phyloP scores from a whole-genome alignment of 768 basidiomycete species.

The Agrocybe chaxingu region DNA sequence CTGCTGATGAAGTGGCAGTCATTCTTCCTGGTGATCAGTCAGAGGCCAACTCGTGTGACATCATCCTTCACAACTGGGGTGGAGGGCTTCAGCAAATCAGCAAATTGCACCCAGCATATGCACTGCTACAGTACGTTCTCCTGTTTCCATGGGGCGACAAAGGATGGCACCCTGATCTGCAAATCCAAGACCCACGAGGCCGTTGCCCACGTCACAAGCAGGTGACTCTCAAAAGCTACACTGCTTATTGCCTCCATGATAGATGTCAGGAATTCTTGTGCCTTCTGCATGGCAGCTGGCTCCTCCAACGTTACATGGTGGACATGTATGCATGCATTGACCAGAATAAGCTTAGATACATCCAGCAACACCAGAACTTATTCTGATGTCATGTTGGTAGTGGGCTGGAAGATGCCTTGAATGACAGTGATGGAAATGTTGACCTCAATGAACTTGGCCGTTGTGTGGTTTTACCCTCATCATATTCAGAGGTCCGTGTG shows the following conservation, averaged over 20 bases:
- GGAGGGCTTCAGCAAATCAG: conserved; percentile 16
- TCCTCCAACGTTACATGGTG: conserved; percentile 37
- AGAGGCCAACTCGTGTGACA: conserved; percentile 1
- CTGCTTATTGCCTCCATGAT: conserved; percentile 2
- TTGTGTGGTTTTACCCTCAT: conserved; percentile 29
- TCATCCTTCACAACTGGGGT: too few species aligned
- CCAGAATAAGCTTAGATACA: conserved; percentile 29
- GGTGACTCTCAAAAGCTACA: conserved; percentile 1
- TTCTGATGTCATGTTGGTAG: conserved; percentile 28
- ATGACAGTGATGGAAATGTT: conserved; percentile 15
- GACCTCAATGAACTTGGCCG: conserved; percentile 26
- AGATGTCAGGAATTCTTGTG: conserved; percentile 1
- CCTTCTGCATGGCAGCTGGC: conserved; percentile 7
- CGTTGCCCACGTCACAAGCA: background rate
- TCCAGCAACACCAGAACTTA: conserved; percentile 28
- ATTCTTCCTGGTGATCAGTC: background rate
- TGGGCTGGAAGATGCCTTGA: conserved; percentile 23
- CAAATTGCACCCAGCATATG: conserved; percentile 14
- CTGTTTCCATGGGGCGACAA: conserved; percentile 13
- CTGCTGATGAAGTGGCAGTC: conserved; percentile 13
- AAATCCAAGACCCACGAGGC: too few species aligned
- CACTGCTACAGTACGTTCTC: conserved; percentile 14
- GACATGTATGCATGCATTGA: conserved; percentile 38
- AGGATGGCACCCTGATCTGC: conserved; percentile 17
- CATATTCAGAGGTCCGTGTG: conserved; percentile 25